Evolutionary conservation across 1,139 yeast species (phyloP), one percentile per base, ranked within the genome.

Genomic region (Magnusiomyces paraingens): DNA sequence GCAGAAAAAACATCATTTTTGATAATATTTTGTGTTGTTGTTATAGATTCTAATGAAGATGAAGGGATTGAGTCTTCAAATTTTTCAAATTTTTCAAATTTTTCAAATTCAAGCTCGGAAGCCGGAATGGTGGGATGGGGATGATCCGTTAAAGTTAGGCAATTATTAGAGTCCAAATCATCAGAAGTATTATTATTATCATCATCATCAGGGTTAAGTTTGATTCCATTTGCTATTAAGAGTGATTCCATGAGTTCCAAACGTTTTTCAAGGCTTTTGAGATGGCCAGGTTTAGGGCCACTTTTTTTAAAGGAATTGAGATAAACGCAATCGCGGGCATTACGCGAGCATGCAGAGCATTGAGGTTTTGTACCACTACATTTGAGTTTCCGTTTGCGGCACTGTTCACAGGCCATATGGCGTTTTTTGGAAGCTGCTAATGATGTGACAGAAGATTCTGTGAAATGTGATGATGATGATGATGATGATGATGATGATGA

Each of bases 281-380:
- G 64, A 51, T 68, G 66, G n/a, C 71, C 70, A 20, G 67, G 61
- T 45, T 63, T 63, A 4, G 71, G 71, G 1, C 71, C 71, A 61
- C 52, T 63, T 65, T 40, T 62, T 61, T 15, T 64, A 61, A 10
- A 58, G 50, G 36, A 61, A 64, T 51, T 40, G 14, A 64, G 60
- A 55, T 68, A 68, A 42, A 60, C 63, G 56, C 72, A 68, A 2
- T 53, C 58, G 42, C 61, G 63, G 38, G 61, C 57, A 22, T 60
- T 58, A 22, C 65, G 60, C 15, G 54, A 42, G 52, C 72, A 68
- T 18, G 67, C 61, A 15, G 63, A 56, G 56, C 72, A 68, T 11
- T 59, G 44, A 2, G 72, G 72, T 32, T 62, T 60, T 6, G 45
- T 55, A 18, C 71, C 70, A 53, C 67, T 67, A 52, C 72, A 68